Evolutionary conservation across 352 stramenopile genomes (phyloP).

Genomic region (Globisporangium splendens): DNA sequence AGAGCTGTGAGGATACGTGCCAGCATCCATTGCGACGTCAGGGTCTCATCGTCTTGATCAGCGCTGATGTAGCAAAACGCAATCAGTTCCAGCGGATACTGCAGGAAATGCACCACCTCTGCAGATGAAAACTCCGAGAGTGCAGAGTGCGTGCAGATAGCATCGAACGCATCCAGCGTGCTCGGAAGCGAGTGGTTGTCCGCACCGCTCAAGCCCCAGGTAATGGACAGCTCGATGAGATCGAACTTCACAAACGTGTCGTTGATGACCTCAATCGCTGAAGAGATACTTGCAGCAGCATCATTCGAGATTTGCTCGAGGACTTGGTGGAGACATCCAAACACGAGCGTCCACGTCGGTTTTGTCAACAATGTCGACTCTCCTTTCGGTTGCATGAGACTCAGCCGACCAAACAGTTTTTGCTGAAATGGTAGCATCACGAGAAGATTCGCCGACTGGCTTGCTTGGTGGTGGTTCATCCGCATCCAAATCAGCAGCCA

Average conservation of each 20-base stretch:
- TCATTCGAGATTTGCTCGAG: conserved; percentile 9
- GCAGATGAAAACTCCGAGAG: conserved; percentile 16
- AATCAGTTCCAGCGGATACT: conserved; percentile 39
- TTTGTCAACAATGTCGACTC: not conserved
- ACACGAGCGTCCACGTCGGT: conserved; percentile 28
- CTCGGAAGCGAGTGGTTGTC: conserved; percentile 14
- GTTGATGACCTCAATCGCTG: conserved; percentile 31
- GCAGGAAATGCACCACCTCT: conserved; percentile 31
- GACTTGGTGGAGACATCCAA: conserved; percentile 19
- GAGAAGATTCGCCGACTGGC: conserved; percentile 14
- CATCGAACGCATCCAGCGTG: conserved; percentile 22
- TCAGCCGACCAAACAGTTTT: conserved; percentile 35
- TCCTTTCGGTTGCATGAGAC: conserved; percentile 8
- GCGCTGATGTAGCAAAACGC: conserved; percentile 31
- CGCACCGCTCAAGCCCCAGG: not conserved
- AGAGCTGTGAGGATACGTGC: conserved; percentile 8
- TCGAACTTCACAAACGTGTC: conserved; percentile 36
- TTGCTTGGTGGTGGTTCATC: conserved; percentile 24
- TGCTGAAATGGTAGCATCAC: conserved; percentile 49
- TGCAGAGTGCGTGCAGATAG: conserved; percentile 6
- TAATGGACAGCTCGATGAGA: conserved; percentile 30
- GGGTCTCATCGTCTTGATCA: not conserved
- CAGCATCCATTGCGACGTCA: not conserved
- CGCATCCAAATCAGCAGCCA: conserved; percentile 56
- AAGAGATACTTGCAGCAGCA: conserved; percentile 9